phyloP scores from a whole-genome alignment of 371 early-diverging fungal genomes.

The Mucor saturninus region DNA sequence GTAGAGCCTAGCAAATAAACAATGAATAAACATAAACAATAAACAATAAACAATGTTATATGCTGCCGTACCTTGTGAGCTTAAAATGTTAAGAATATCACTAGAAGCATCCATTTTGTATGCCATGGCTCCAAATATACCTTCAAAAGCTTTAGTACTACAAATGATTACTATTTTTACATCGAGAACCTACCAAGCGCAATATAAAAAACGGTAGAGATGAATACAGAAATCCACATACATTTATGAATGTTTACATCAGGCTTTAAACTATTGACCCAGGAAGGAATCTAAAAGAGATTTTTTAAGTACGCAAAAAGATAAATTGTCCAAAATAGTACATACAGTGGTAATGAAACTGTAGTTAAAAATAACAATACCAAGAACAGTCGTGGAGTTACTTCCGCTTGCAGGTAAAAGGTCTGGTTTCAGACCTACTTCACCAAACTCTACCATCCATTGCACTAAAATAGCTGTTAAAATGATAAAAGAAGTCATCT shows the following conservation, averaged over 20 bases:
- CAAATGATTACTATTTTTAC: background rate
- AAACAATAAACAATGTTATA: background rate
- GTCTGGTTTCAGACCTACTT: conserved; percentile 51
- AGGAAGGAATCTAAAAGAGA: conserved; percentile 54
- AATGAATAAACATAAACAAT: background rate
- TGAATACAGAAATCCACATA: conserved; percentile 51
- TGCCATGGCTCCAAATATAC: conserved; percentile 63
- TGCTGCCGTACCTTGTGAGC: conserved; percentile 31
- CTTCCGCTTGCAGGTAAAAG: conserved; percentile 51
- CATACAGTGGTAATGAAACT: conserved; percentile 62
- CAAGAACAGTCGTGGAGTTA: conserved; percentile 57
- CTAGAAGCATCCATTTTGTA: conserved; percentile 54
- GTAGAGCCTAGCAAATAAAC: conserved; percentile 33
- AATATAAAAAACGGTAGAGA: conserved; percentile 57
- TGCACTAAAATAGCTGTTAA: conserved; percentile 52
- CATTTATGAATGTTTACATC: conserved; percentile 59
- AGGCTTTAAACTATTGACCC: conserved; percentile 62
- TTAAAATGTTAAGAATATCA: conserved; percentile 53
- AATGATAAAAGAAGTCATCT: conserved; percentile 57
- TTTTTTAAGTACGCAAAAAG: background rate
- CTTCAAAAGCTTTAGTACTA: conserved; percentile 12
- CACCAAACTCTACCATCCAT: conserved; percentile 62
- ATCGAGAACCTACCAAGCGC: conserved; percentile 34
- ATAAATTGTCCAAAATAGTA: background rate
- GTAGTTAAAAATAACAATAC: conserved; percentile 66